phyloP scores from a whole-genome alignment of 345 rosid genomes.

The Eutrema heterophyllum region DNA sequence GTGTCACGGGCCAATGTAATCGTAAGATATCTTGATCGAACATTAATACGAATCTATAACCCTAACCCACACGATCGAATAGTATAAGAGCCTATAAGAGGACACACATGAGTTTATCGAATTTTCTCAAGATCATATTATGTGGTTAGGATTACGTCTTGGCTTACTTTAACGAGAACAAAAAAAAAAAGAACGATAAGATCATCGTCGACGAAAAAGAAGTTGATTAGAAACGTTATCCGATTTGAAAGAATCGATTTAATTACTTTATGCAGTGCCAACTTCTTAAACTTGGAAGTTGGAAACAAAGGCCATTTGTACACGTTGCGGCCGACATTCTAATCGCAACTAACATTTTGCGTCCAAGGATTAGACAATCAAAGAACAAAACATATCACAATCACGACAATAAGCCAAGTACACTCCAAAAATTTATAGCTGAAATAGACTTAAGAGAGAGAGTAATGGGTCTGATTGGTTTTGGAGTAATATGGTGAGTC shows the following conservation, averaged over 20 bases:
- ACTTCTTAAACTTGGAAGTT: neutral
- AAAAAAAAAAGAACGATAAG: neutral
- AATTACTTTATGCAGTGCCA: neutral
- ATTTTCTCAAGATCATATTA: neutral
- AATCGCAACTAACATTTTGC: constrained; percentile 8
- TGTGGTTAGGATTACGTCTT: neutral
- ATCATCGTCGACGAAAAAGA: neutral
- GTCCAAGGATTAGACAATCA: constrained; percentile 11
- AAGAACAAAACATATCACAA: constrained; percentile 21
- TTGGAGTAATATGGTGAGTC: constrained; percentile 16
- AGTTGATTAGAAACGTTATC: constrained; percentile 3
- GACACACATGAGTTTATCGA: neutral
- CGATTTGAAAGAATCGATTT: neutral
- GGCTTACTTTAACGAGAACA: neutral
- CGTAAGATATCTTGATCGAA: neutral
- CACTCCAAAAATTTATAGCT: no score
- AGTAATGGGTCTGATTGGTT: neutral
- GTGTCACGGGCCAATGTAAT: neutral
- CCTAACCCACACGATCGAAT: neutral
- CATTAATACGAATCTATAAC: neutral
- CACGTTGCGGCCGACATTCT: constrained; percentile 23
- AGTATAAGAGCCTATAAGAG: neutral
- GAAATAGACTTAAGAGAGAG: neutral
- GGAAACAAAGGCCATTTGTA: constrained; percentile 13
- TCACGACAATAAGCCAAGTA: no score